Evolutionary conservation across 345 rosid species (phyloP).

Genomic region (Salix suchowensis): DNA sequence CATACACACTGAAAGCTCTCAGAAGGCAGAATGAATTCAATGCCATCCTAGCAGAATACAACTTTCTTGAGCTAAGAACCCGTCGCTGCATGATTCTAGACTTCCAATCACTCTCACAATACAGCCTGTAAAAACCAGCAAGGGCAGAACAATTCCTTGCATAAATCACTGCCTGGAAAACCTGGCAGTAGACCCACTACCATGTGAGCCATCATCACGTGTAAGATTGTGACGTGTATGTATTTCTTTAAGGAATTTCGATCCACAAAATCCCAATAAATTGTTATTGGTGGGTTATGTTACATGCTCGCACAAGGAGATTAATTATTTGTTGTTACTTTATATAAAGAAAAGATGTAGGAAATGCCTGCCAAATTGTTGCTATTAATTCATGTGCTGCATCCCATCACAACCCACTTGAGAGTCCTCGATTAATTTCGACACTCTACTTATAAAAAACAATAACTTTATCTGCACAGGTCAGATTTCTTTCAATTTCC

Average conservation of each 20-base stretch:
- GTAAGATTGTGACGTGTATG: background rate
- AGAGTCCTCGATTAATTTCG: background rate
- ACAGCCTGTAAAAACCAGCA: background rate
- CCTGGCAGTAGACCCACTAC: slow-evolving; percentile 8
- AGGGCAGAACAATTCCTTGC: background rate
- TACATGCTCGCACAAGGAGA: background rate
- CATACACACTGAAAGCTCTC: no score
- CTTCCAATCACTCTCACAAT: background rate
- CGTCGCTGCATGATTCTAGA: background rate
- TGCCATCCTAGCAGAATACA: no score
- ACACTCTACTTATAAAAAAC: background rate
- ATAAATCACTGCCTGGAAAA: background rate
- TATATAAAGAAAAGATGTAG: no score
- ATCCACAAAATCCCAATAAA: background rate
- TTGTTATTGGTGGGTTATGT: background rate
- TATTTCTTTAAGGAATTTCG: background rate
- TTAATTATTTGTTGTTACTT: background rate
- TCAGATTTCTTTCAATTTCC: background rate
- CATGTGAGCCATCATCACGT: slow-evolving; percentile 16
- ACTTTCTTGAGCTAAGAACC: no score
- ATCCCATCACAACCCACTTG: background rate
- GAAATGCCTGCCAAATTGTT: background rate
- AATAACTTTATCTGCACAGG: background rate
- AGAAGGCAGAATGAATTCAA: no score
- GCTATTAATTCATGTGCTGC: slow-evolving; percentile 5